phyloP scores from a whole-genome alignment of 768 basidiomycete species.

The Leucocoprinus leucothites region DNA sequence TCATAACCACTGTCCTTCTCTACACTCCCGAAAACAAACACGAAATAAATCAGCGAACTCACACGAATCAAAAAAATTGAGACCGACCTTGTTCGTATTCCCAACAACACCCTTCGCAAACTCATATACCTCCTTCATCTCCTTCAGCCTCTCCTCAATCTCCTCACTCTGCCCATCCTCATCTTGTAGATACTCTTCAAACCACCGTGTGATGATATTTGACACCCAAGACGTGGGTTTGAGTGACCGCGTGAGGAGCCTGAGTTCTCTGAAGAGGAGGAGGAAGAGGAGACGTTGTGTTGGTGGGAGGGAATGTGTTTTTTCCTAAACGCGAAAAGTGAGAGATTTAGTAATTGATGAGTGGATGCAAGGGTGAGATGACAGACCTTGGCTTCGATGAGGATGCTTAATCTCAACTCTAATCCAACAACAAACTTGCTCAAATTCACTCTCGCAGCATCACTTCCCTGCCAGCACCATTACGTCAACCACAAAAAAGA shows the following conservation, averaged over 20 bases:
- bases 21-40: not conserved
- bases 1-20: conserved; percentile 15
- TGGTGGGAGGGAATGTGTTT: conserved; percentile 41
- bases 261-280: conserved; percentile 60
- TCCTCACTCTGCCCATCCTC: conserved; percentile 32
- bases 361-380: not conserved
- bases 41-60: not conserved
- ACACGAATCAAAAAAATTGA: not conserved
- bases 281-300: conserved; percentile 60
- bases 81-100: conserved; percentile 39
- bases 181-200: conserved; percentile 27
- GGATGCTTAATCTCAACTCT: conserved; percentile 51
- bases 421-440: conserved; percentile 50
- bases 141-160: conserved; percentile 40
- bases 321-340: conserved; percentile 42
- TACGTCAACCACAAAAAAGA: not conserved
- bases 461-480: conserved; percentile 22
- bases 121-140: conserved; percentile 48
- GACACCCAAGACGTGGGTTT: conserved; percentile 56
- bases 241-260: conserved; percentile 59
- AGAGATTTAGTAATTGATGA: not conserved
- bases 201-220: conserved; percentile 40
- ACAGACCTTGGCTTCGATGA: conserved; percentile 57
- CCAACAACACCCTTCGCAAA: conserved; percentile 46
- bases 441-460: conserved; percentile 26